Evolutionary conservation across 176 grass and related monocot genomes (phyloP).

Genomic region (Poa annua): DNA sequence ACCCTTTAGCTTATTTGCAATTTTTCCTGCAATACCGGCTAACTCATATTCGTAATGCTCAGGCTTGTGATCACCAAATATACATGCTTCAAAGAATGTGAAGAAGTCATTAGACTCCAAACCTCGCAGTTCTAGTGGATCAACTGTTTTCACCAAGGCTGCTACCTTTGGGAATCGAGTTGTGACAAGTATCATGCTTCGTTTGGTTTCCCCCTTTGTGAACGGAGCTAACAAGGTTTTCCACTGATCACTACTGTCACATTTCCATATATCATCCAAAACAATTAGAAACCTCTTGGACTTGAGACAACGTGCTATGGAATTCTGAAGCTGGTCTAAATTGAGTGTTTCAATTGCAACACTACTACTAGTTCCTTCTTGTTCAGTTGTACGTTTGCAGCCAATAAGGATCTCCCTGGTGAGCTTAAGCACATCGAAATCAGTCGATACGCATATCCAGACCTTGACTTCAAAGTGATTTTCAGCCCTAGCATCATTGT

Average conservation of each 20-base stretch:
- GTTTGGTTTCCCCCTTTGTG: neutral
- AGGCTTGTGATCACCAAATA: conserved; percentile 1
- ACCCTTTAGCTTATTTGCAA: neutral
- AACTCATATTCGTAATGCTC: neutral
- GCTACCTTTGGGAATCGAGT: neutral
- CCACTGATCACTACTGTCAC: neutral
- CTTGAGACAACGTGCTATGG: neutral
- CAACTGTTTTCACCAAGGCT: neutral
- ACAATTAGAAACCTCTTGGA: neutral
- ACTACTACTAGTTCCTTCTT: neutral
- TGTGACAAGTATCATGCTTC: neutral
- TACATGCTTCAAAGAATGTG: neutral
- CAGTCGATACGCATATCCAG: neutral
- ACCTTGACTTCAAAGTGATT: neutral
- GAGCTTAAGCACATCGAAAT: neutral
- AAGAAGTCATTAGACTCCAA: neutral
- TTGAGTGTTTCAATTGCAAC: neutral
- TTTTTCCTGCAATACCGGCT: neutral
- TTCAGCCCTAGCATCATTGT: neutral
- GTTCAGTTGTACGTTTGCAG: neutral
- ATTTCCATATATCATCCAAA: neutral
- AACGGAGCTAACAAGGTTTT: neutral
- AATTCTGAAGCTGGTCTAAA: neutral
- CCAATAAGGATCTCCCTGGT: neutral
- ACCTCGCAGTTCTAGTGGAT: neutral